Percentiles rank a stretch among this genome's conserved stretches.
Conservation (phyloP, 768 basidiomycete genomes). For the Termitomyces sp. region DNA sequence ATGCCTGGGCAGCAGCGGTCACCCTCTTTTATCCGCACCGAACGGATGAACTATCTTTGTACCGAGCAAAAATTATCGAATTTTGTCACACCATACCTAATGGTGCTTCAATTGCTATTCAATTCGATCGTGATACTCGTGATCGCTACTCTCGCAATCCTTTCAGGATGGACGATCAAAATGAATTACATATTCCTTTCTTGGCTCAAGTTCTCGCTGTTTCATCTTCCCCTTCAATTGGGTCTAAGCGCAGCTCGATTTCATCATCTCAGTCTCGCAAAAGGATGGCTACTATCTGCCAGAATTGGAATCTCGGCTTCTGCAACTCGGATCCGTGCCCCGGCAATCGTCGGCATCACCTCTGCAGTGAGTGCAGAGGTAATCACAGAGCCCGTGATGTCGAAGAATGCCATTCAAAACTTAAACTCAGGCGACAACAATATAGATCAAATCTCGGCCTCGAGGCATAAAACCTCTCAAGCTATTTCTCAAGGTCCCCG, state of each 20-base stretch:
- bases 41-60: too few species aligned
- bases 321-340: not conserved
- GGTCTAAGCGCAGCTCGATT: rapidly evolving
- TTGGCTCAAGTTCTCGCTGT: not conserved
- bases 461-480: too few species aligned
- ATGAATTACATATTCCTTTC: too few species aligned
- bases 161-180: too few species aligned
- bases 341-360: not conserved
- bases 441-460: not conserved
- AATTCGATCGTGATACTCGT: too few species aligned
- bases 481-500: too few species aligned
- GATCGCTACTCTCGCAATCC: too few species aligned
- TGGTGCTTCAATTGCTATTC: too few species aligned
- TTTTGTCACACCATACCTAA: too few species aligned
- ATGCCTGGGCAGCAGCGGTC: too few species aligned
- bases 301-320: not conserved
- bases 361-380: not conserved
- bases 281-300: not conserved
- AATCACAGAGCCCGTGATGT: not conserved
- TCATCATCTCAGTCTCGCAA: not conserved
- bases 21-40: too few species aligned
- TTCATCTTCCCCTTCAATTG: not conserved
- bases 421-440: not conserved
- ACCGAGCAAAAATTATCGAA: too few species aligned
- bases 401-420: not conserved